Conservation (phyloP, 1,284 basidiomycete species). For the Marasmius tenuissimus region DNA sequence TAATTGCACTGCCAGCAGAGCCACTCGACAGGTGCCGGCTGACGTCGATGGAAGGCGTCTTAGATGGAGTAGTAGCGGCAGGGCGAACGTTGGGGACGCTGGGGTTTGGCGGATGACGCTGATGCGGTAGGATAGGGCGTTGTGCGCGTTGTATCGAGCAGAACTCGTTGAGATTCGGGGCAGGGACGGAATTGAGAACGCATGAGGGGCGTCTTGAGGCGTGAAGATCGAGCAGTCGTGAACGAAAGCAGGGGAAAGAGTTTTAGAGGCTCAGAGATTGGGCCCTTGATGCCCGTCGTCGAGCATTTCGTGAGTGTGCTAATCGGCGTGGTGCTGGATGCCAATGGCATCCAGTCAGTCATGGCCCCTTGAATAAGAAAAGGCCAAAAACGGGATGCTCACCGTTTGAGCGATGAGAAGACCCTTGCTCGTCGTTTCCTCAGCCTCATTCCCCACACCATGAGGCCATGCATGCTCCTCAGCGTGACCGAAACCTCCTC, state of each 20-base stretch:
- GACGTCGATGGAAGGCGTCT: constrained; percentile 51
- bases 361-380: neutral
- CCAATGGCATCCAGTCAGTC: constrained; percentile 28
- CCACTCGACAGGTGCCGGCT: no score
- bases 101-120: constrained; percentile 23
- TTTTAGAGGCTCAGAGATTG: neutral
- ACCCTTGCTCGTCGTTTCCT: constrained; percentile 50
- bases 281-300: neutral
- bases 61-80: constrained; percentile 64
- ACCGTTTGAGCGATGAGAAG: constrained; percentile 52
- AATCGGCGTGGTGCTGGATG: constrained; percentile 54
- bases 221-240: neutral
- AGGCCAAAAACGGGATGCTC: constrained; percentile 11
- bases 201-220: neutral
- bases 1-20: constrained; percentile 42
- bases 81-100: constrained; percentile 50
- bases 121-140: constrained; percentile 31
- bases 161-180: constrained; percentile 8
- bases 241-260: neutral
- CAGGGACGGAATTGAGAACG: neutral
- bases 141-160: constrained; percentile 29
- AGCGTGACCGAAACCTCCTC: constrained; percentile 40
- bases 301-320: constrained; percentile 12
- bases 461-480: constrained; percentile 43
- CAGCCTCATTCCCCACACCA: constrained; percentile 55